Evolutionary conservation across 1,284 basidiomycete genomes (phyloP).

Genomic region (Ustilago hordei): DNA sequence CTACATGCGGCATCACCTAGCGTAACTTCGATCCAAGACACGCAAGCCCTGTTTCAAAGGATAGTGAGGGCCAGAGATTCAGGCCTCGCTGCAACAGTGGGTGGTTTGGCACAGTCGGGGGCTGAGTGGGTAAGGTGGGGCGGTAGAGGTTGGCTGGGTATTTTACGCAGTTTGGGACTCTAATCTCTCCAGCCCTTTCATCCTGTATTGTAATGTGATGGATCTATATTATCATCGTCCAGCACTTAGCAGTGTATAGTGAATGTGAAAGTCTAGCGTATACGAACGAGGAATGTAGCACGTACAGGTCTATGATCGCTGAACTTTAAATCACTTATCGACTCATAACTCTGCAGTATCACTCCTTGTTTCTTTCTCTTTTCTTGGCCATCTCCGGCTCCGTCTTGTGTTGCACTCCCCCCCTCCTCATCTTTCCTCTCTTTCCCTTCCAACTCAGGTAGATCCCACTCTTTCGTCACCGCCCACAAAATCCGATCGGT

Average conservation of each 20-base stretch:
- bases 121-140: constrained; percentile 42
- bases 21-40: constrained; percentile 14
- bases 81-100: constrained; percentile 15
- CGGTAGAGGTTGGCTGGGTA: constrained; percentile 42
- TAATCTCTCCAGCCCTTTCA: not conserved
- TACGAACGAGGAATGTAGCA: constrained; percentile 39
- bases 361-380: constrained; percentile 26
- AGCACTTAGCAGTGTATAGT: not conserved
- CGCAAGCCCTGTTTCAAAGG: constrained; percentile 11
- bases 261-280: constrained; percentile 10
- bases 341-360: constrained; percentile 35
- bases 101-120: not conserved
- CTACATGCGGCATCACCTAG: constrained; percentile 23
- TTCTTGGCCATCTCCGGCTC: not conserved
- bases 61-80: constrained; percentile 18
- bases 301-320: constrained; percentile 53
- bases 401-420: not conserved
- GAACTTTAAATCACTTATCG: constrained; percentile 32
- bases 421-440: constrained; percentile 27
- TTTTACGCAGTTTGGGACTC: constrained; percentile 31
- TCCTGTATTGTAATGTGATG: too few species aligned
- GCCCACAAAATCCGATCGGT: constrained; percentile 77
- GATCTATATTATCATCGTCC: not conserved
- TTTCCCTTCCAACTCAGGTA: constrained; percentile 2
- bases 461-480: constrained; percentile 43